Conservation (phyloP, 495 filamentous ascomycete genomes). For the Talaromyces thailandensis region DNA sequence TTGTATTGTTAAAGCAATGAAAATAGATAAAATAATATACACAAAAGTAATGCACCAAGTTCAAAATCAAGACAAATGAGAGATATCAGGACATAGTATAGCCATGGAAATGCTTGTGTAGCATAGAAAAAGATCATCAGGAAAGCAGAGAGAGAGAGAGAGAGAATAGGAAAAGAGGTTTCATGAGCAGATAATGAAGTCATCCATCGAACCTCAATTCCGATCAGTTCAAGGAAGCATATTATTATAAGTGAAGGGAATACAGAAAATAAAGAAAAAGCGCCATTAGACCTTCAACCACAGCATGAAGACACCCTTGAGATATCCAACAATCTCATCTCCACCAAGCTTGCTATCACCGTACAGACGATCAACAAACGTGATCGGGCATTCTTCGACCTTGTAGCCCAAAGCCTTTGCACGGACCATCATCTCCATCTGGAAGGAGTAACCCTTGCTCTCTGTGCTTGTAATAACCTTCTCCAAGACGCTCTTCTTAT, state of each 20-base stretch:
- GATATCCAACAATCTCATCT: constrained; percentile 95
- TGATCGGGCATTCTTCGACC: constrained; percentile 90
- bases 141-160: not conserved
- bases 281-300: constrained; percentile 71
- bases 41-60: not conserved
- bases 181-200: not conserved
- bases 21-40: constrained; percentile 2
- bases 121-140: not conserved
- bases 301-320: constrained; percentile 81
- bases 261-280: constrained; percentile 8
- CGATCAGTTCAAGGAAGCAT: not conserved
- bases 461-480: constrained; percentile 79
- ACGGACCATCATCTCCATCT: constrained; percentile 96
- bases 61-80: not conserved
- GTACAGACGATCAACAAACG: constrained; percentile 90
- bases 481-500: constrained; percentile 83
- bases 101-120: not conserved
- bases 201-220: not conserved
- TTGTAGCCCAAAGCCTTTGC: constrained; percentile 88
- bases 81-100: not conserved
- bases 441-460: constrained; percentile 95
- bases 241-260: not conserved
- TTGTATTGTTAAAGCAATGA: not conserved
- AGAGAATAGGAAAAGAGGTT: not conserved
- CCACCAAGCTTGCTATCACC: constrained; percentile 93